Base-by-base conservation (phyloP, 495 filamentous ascomycete species). In the Pseudoneurospora amorphoporcata region DNA sequence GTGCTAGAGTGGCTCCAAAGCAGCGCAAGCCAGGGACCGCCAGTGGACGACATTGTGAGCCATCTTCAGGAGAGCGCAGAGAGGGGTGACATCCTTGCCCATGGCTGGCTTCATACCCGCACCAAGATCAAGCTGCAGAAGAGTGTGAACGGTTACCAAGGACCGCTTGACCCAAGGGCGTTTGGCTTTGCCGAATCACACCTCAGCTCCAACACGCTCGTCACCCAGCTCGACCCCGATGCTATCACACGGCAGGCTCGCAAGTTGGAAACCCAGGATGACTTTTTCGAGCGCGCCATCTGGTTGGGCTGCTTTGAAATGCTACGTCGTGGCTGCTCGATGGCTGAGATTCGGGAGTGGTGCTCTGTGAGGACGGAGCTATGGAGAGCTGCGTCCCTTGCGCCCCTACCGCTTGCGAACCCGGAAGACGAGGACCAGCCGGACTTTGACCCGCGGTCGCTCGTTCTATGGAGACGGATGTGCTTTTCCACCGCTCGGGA, bases 201-300 rank as follows among this genome's bases (percentile, higher is more conserved):
- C 70, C 79, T 86, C 4, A 88, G 89, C 38, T 88, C 89, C 45
- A 86, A 88, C 42, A 78, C 87, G 6, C 77, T 97, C 4, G 86
- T 98, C 61, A 96, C 93, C n/a, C 92, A 97, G 77, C 84, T 99
- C 35, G 95, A 99, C 74, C 96, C 96, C 6, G 95, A 99, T 86
- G 92, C 94, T 7, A 84, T 90, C 16, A 89, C 88, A 43, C 88
- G 95, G 69, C 94, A 98, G 81, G 85, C 85, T 39, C 88, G 90
- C 40, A 86, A 83, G 43, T 81, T 98, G 38, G 90, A 95, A 77
- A 87, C 86, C 61, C 87, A 93, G 75, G 95, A 99, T 77, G 87
- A 92, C 69, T 93, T 88, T 73, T 94, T 93, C 70, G 95, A 99
- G 80, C 86, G 88, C 43, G 90, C 94, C 7, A 91, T 94, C 7